Conservation (phyloP, 2,329 filamentous ascomycete species). For the Emmonsia crescens region DNA sequence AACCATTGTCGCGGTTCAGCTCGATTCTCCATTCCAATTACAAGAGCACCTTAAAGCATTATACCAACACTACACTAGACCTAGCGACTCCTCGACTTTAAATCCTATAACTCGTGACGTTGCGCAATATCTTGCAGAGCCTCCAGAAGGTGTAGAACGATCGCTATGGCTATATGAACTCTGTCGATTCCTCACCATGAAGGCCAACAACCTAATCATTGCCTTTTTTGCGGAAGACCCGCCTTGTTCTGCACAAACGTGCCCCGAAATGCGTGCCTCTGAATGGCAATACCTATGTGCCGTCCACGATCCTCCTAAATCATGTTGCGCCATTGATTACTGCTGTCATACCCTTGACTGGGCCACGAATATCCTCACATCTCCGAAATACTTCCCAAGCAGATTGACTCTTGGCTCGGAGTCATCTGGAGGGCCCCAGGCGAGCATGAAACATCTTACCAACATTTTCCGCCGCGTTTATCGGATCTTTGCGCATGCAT, state of each 20-base stretch:
- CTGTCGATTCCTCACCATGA: conserved; percentile 86
- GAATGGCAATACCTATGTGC: conserved; percentile 99
- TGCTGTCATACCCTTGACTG: conserved; percentile 98
- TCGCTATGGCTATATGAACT: conserved; percentile 97
- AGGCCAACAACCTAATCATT: conserved; percentile 85
- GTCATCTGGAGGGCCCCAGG: conserved; percentile 30
- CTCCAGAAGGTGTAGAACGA: conserved; percentile 70
- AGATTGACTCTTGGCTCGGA: conserved; percentile 53
- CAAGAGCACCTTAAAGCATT: conserved; percentile 94
- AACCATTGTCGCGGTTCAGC: conserved; percentile 41
- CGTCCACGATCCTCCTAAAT: conserved; percentile 91
- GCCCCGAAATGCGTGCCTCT: conserved; percentile 94
- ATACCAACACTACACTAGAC: conserved; percentile 68
- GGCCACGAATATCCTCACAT: conserved; percentile 89
- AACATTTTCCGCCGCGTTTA: conserved; percentile 94
- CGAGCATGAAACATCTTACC: conserved; percentile 58
- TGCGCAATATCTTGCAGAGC: conserved; percentile 63
- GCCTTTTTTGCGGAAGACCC: conserved; percentile 86
- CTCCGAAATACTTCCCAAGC: conserved; percentile 89
- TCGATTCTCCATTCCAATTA: conserved; percentile 93
- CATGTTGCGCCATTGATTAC: conserved; percentile 97
- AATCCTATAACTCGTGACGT: conserved; percentile 64
- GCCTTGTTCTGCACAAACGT: conserved; percentile 78
- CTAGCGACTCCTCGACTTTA: conserved; percentile 46
- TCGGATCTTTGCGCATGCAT: conserved; percentile 94